phyloP scores from a whole-genome alignment of 2,329 filamentous ascomycete genomes.

The Pseudocercospora ulei region DNA sequence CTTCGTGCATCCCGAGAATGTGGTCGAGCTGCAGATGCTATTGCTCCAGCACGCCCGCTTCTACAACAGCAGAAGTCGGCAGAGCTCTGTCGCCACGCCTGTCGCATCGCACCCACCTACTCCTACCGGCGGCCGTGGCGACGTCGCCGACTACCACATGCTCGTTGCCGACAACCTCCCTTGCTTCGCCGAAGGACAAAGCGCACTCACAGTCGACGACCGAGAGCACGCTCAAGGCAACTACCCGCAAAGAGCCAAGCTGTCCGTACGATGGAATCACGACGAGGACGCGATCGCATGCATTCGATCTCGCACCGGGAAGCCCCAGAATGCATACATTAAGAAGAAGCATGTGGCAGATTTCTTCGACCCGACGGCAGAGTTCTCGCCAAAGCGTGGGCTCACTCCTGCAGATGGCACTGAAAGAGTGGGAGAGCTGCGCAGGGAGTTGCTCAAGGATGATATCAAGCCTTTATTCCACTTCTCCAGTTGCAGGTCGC shows the following conservation, averaged over 20 bases:
- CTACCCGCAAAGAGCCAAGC: slow-evolving; percentile 28
- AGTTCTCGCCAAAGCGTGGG: slow-evolving; percentile 24
- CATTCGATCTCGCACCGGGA: slow-evolving; percentile 18
- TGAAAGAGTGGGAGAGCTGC: slow-evolving; percentile 29
- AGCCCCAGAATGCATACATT: slow-evolving; percentile 32
- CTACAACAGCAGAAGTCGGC: slow-evolving; percentile 29
- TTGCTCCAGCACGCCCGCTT: slow-evolving; percentile 44
- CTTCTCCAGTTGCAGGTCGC: slow-evolving; percentile 40
- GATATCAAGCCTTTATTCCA: slow-evolving; percentile 42
- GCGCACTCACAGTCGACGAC: slow-evolving; percentile 39
- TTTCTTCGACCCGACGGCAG: slow-evolving; percentile 34
- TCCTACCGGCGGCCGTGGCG: slow-evolving; percentile 18
- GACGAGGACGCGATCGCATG: slow-evolving; percentile 29
- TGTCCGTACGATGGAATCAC: slow-evolving; percentile 28
- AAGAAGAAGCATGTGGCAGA: slow-evolving; percentile 38
- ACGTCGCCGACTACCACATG: slow-evolving; percentile 35
- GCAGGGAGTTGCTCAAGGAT: slow-evolving; percentile 41
- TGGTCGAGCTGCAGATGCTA: slow-evolving; percentile 47
- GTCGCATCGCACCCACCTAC: slow-evolving; percentile 22
- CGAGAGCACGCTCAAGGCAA: slow-evolving; percentile 28
- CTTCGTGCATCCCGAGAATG: slow-evolving; percentile 47
- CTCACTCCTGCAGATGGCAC: slow-evolving; percentile 20
- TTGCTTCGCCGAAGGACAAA: slow-evolving; percentile 41
- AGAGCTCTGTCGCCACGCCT: slow-evolving; percentile 25
- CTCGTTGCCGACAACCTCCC: slow-evolving; percentile 43